phyloP scores from a whole-genome alignment of 106 monocot species.

The Triglochin maritima region DNA sequence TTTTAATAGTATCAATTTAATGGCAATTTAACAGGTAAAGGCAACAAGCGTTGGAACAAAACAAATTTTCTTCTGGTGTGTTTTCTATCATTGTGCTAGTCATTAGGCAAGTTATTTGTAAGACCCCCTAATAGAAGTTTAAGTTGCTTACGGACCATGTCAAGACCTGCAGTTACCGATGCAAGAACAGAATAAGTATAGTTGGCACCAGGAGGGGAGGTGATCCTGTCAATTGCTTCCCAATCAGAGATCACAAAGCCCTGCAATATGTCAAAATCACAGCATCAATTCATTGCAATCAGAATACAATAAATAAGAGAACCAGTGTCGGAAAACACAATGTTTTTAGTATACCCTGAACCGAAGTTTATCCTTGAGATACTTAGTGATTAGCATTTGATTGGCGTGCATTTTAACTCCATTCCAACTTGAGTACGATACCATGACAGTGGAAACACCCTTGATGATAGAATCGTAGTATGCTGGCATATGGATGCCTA shows the following conservation, averaged over 20 bases:
- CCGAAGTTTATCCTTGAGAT: conserved; percentile 48
- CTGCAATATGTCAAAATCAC: conserved; percentile 19
- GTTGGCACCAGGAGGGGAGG: conserved; percentile 45
- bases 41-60: not conserved
- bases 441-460: conserved; percentile 77
- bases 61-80: not conserved
- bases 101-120: not conserved
- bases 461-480: conserved; percentile 34
- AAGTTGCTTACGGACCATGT: conserved; percentile 41
- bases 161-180: conserved; percentile 59
- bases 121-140: not conserved
- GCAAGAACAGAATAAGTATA: conserved; percentile 70
- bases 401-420: conserved; percentile 74
- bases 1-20: too few species aligned
- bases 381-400: conserved; percentile 33
- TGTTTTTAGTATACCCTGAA: conserved; percentile 26
- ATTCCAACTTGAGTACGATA: conserved; percentile 72
- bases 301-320: not conserved
- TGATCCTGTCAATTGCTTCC: conserved; percentile 81
- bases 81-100: too few species aligned
- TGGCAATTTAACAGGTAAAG: not conserved
- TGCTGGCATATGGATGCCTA: conserved; percentile 62
- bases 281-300: too few species aligned
- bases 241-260: conserved; percentile 86
- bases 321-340: not conserved